Evolutionary conservation across 1,139 yeast species (phyloP).

Genomic region (Sugiyamaella novakii): DNA sequence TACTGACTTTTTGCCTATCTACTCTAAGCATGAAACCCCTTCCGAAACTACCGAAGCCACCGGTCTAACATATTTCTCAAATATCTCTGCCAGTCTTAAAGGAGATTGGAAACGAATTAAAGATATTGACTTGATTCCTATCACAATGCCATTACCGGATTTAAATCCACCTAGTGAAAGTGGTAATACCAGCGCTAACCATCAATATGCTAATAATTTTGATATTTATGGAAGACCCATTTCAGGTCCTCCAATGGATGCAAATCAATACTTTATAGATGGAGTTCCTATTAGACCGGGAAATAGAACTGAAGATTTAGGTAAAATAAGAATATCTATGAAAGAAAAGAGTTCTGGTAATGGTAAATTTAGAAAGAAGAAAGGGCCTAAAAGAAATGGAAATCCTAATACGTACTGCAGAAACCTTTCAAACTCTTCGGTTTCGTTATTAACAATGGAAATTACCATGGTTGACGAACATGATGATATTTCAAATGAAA

Average conservation of each 20-base stretch:
- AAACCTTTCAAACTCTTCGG: slow-evolving; percentile 23
- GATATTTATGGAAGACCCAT: slow-evolving; percentile 15
- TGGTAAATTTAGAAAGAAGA: background rate
- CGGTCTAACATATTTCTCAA: slow-evolving; percentile 26
- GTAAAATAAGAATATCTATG: slow-evolving; percentile 28
- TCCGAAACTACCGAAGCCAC: background rate
- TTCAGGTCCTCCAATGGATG: slow-evolving; percentile 4
- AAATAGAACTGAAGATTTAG: slow-evolving; percentile 29
- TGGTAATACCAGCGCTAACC: background rate
- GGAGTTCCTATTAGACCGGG: slow-evolving; percentile 24
- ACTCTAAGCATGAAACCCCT: background rate
- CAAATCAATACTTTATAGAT: slow-evolving; percentile 12
- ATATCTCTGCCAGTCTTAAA: slow-evolving; percentile 31
- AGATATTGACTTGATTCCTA: slow-evolving; percentile 25
- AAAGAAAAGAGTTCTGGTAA: slow-evolving; percentile 22
- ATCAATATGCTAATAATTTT: background rate
- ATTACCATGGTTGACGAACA: slow-evolving; percentile 29
- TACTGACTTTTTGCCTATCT: slow-evolving; percentile 4
- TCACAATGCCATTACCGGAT: slow-evolving; percentile 30
- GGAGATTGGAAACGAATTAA: slow-evolving; percentile 31
- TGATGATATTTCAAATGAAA: slow-evolving; percentile 28
- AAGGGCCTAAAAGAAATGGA: background rate
- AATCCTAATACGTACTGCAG: background rate
- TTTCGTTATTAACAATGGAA: slow-evolving; percentile 31
- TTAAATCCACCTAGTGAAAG: slow-evolving; percentile 8